Conservation (phyloP, 2,329 filamentous ascomycete species). For the Fusarium pseudograminearum region DNA sequence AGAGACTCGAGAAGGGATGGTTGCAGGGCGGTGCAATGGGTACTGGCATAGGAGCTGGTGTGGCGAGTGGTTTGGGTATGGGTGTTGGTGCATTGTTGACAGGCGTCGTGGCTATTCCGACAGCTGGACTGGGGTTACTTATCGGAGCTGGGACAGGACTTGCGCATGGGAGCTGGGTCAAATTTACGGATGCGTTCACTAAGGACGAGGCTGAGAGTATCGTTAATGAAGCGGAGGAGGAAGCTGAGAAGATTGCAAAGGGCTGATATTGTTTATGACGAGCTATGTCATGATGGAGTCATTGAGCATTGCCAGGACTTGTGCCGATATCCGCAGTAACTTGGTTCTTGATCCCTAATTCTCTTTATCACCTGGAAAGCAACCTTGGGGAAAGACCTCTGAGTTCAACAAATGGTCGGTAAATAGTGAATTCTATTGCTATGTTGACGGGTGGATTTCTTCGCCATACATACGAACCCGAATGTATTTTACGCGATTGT, state of each 20-base stretch:
- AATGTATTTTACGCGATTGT: too few relatives aligned
- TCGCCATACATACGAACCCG: too few relatives aligned
- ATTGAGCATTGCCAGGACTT: too few relatives aligned
- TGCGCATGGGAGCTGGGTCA: slow-evolving; percentile 39
- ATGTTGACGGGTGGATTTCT: too few relatives aligned
- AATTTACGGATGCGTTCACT: slow-evolving; percentile 39
- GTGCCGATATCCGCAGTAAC: too few relatives aligned
- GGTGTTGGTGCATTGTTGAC: slow-evolving; percentile 36
- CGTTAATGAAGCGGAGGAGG: slow-evolving; percentile 34
- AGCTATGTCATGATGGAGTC: too few relatives aligned
- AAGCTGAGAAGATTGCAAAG: slow-evolving; percentile 35
- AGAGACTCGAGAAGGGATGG: slow-evolving; percentile 38
- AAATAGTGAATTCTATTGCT: too few relatives aligned
- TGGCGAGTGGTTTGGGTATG: slow-evolving; percentile 37
- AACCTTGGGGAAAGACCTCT: too few relatives aligned
- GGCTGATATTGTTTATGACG: background rate
- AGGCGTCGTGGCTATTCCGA: slow-evolving; percentile 40
- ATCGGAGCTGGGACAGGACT: slow-evolving; percentile 39
- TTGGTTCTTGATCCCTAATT: too few relatives aligned
- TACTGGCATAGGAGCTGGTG: slow-evolving; percentile 38
- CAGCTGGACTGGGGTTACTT: slow-evolving; percentile 34
- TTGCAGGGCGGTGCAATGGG: slow-evolving; percentile 42
- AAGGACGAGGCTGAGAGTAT: slow-evolving; percentile 38
- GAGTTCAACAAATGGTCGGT: too few relatives aligned
- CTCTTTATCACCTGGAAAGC: too few relatives aligned